A percentile compares a stretch with the other conserved stretches of the same genome.
These are phyloP conservation scores for Paramecium tetraurelia DNA, from an alignment of 73 alveolate genomes.

Conservation along the genomic window DNA sequence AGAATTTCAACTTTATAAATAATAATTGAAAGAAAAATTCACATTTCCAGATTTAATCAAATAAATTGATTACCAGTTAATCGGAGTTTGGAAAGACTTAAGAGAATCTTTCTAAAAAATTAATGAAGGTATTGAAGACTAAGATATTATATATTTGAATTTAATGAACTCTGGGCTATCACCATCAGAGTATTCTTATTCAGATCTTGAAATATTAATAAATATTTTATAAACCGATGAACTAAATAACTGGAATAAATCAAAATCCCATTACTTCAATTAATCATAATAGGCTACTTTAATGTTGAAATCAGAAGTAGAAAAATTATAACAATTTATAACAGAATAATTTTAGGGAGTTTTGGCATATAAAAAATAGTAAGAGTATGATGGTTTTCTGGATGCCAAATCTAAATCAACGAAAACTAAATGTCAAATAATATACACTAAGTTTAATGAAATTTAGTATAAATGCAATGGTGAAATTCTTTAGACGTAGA, in stretches of 20 bases:
- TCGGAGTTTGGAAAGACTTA: neutral
- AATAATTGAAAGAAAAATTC: no score
- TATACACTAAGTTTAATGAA: neutral
- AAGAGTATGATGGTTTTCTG: neutral
- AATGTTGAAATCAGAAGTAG: neutral
- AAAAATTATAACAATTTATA: neutral
- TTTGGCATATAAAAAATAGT: neutral
- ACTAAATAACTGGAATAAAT: neutral
- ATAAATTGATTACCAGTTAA: no score
- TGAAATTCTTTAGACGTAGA: neutral
- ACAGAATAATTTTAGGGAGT: neutral
- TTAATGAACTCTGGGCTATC: neutral
- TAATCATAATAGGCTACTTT: neutral
- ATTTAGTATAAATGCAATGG: neutral
- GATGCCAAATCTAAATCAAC: neutral
- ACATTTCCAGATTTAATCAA: no score
- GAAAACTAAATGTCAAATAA: neutral
- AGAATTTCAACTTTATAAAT: no score
- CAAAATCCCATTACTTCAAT: neutral
- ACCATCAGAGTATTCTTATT: neutral
- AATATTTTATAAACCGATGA: no score
- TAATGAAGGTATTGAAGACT: neutral
- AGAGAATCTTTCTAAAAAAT: neutral
- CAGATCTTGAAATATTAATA: neutral
- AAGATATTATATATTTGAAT: neutral